Evolutionary conservation across 2,329 filamentous ascomycete genomes (phyloP), one percentile per base, ranked within the genome.

Genomic region (Stagonosporopsis cucurbitacearum): DNA sequence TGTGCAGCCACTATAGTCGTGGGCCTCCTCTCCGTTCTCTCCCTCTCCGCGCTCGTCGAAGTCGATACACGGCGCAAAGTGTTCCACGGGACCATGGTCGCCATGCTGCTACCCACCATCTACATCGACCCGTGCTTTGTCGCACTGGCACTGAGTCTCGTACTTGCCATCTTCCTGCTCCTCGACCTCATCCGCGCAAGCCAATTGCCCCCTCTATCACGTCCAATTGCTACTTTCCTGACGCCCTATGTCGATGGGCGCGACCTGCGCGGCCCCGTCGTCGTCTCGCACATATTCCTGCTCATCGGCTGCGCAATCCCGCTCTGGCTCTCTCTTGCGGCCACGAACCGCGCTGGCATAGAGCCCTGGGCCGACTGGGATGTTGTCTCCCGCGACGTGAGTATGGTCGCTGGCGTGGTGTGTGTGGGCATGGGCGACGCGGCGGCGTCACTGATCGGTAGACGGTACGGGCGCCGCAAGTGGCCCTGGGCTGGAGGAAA

Each of bases 401-500:
- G 90, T 70, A 96, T 99, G 91, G 85, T 97, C 4, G 87, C 91
- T 4, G 95, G 95, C 17, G 90, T 99, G 2, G 84, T 98, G 25
- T 98, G 95, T 72, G 95, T 99, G 2, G 95, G 95, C 1, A 87
- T 99, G 75, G 95, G 95, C 35, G 95, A 99, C 70, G 93, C 95
- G 0, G 95, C 94, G 0, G 95, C 95, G 1, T 96, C 90, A 13
- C 82, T 99, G 1, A 88, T 98, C 48, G 95, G 95, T 0, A 84
- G 95, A 30, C 86, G 94, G 17, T 96, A 88, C 72, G 95, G 95
- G 3, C 87, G 87, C 25, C 84, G 86, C 30, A 98, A 97, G 79
- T 99, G 95, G 95, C 84, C 93, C 22, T 99, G 95, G 95, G 91
- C 92, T 13, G 95, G 95, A 4, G 94, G 93, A 13, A 99, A 99